phyloP scores from a whole-genome alignment of 306 rosid species.

The Prunus persica region Prunus_persica_NCBIv2 NC_034009.1:1008001-1008500 shows the following conservation, averaged over 20 bases:
- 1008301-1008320: conserved; percentile 85
- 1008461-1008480: conserved; percentile 88
- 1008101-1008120: not conserved
- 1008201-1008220: not conserved
- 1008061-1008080: not conserved
- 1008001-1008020: not conserved
- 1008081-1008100: not conserved
- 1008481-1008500: conserved; percentile 92
- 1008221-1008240: not conserved
- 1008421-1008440: conserved; percentile 92
- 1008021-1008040: not conserved
- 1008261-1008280: conserved; percentile 6
- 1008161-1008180: not conserved
- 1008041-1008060: not conserved
- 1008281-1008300: conserved; percentile 47
- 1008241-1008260: conserved; percentile 1
- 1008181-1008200: not conserved
- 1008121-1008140: not conserved
- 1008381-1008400: conserved; percentile 74
- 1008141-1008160: not conserved
- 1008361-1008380: conserved; percentile 80
- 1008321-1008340: conserved; percentile 83
- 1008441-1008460: conserved; percentile 98
- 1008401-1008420: conserved; percentile 79
- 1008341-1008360: conserved; percentile 88